Base-by-base conservation (phyloP, 352 stramenopile species). In the Globisporangium lucens region DNA sequence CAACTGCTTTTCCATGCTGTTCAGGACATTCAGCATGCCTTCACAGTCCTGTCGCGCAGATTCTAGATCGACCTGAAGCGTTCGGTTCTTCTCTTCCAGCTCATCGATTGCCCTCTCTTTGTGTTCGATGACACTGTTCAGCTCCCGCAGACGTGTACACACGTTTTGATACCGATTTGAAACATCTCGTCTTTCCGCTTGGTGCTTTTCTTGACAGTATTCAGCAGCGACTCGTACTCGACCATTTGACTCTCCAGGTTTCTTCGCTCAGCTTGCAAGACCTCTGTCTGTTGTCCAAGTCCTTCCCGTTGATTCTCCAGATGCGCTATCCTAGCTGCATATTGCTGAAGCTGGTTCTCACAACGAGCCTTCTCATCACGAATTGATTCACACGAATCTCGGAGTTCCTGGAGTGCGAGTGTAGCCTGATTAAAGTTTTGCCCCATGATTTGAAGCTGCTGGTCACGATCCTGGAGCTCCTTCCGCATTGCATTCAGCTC, bases 1-100 rank as follows among this genome's bases (percentile, higher is more conserved):
- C 24, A 95, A 64, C 62, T 93, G 87, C 41, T 91, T 93, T 62
- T 95, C 87, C 87, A 95, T 95, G 22, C 75, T 83, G 24, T 77
- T 90, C 55, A 95, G 79, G 35, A 95, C 87, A n/a, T 80, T 79
- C 3, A 95, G 58, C 83, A 95, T 95, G 6, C 85, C 87, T 71
- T 95, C 87, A 27, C 85, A 93, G 51, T 95, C 87, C 35, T 90
- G 80, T 1, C 82, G 76, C 8, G 88, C 82, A n/a, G 73, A 69
- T 3, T 93, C 87, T 1, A 91, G 63, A n/a, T 95, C 87, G 20
- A 69, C 49, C 24, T 81, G 76, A 2, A 89, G 41, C 2, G 56
- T 58, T 0, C 62, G 72, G 13, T 78, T 76, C 52, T 70, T 68
- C 4, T 90, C 81, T 41, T 90, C 76, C 1, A 89, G 59, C 22